phyloP scores from a whole-genome alignment of 768 basidiomycete genomes.

The Crucibulum laeve region DNA sequence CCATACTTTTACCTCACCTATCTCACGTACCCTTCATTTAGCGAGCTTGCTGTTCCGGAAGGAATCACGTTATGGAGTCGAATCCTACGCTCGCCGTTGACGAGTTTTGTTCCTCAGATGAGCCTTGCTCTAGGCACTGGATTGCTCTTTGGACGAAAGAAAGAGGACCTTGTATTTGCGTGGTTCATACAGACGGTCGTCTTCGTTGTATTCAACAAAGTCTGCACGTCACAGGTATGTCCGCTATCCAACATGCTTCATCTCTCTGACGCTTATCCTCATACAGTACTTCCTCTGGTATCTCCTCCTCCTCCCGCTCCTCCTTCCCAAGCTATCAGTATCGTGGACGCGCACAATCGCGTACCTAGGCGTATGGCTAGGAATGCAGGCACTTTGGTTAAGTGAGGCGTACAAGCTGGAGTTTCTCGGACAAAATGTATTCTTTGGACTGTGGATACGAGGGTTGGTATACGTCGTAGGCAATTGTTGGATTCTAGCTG shows the following conservation, averaged over 20 bases:
- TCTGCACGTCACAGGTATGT: slow-evolving; percentile 91
- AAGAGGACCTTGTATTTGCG: slow-evolving; percentile 64
- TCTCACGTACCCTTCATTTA: slow-evolving; percentile 62
- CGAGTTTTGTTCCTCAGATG: slow-evolving; percentile 85
- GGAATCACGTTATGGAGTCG: slow-evolving; percentile 30
- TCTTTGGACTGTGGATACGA: slow-evolving; percentile 72
- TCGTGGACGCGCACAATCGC: slow-evolving; percentile 33
- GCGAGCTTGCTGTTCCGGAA: slow-evolving; percentile 10
- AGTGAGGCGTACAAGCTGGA: slow-evolving; percentile 89
- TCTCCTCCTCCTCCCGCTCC: slow-evolving; percentile 78
- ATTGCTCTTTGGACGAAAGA: slow-evolving; percentile 57
- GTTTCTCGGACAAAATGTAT: slow-evolving; percentile 76
- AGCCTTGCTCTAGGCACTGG: slow-evolving; percentile 67
- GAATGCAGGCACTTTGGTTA: slow-evolving; percentile 84
- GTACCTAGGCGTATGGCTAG: slow-evolving; percentile 62
- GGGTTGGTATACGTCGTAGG: slow-evolving; percentile 70
- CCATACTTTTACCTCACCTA: slow-evolving; percentile 97
- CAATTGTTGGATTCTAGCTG: slow-evolving; percentile 76
- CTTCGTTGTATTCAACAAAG: slow-evolving; percentile 98
- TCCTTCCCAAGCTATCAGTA: slow-evolving; percentile 65
- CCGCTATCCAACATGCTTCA: slow-evolving; percentile 1
- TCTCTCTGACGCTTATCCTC: slow-evolving; percentile 1
- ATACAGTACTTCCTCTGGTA: slow-evolving; percentile 96
- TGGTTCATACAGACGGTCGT: slow-evolving; percentile 90
- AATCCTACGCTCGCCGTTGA: slow-evolving; percentile 66